A percentile compares a stretch with the other conserved stretches of the same genome.
Evolutionary conservation across 768 basidiomycete species (phyloP).

Genomic region (Filobasidium floriforme): DNA sequence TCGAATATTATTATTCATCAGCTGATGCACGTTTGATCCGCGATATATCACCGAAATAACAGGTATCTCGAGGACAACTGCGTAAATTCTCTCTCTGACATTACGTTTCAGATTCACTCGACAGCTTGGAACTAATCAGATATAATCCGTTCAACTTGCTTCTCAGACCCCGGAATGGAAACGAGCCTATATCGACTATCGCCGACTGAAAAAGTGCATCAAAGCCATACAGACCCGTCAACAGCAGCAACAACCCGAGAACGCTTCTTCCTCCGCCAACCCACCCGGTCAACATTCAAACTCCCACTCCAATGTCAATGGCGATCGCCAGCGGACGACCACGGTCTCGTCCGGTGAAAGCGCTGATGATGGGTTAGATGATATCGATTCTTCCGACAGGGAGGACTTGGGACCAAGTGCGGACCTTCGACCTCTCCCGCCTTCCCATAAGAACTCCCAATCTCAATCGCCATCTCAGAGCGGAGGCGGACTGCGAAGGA

Average conservation of each 20-base stretch:
- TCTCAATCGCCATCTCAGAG: too few species aligned
- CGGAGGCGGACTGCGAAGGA: too few species aligned
- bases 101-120: conserved; percentile 11
- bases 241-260: neutral
- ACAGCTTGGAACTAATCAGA: neutral
- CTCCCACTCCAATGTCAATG: too few species aligned
- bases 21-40: too few species aligned
- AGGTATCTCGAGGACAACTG: conserved; percentile 23
- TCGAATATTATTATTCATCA: too few species aligned
- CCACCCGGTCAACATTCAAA: too few species aligned
- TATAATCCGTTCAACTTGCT: neutral
- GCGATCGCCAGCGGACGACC: too few species aligned
- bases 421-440: conserved; percentile 42
- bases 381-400: conserved; percentile 63
- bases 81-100: conserved; percentile 27
- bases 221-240: conserved; percentile 35
- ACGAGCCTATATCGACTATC: conserved; percentile 45
- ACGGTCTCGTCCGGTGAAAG: too few species aligned
- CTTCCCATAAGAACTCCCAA: too few species aligned
- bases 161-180: conserved; percentile 43
- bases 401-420: conserved; percentile 52
- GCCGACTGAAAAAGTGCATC: conserved; percentile 42
- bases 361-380: conserved; percentile 60
- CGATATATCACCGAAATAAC: neutral
- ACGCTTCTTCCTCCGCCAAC: too few species aligned